Evolutionary conservation across 2,329 filamentous ascomycete species (phyloP), one percentile per base, ranked within the genome.

Genomic region (Chrysosphaeria jannelii): DNA sequence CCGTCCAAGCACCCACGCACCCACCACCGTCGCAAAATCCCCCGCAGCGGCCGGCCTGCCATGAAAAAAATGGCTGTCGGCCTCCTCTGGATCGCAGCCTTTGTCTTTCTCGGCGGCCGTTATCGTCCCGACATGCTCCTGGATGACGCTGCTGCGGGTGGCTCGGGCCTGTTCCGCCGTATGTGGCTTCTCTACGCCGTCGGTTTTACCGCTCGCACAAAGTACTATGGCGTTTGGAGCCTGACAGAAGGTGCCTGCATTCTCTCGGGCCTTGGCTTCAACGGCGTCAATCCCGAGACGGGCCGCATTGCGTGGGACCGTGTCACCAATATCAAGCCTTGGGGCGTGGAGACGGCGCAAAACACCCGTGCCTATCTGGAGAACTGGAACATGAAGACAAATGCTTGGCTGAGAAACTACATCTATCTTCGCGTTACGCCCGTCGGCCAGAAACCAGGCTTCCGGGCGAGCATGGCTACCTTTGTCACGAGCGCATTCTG

Each of bases 341-440:
- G 65, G 55, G 63, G 60, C 3, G 72, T 97, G 14, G 85, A 97
- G 46, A 54, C 63, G 1, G 85, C 81, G 1, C 79, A 91, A 45
- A 97, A 93, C 41, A 72, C 74, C n/a, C 66, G 81, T 25, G 78
- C 63, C 2, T 93, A 85, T 36, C 56, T 97, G 3, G 81, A 68
- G 23, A 71, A 64, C 36, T 97, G 85, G 85, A 97, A 97, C 43
- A 90, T 91, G 50, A 93, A 93, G 45, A 97, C 85, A 8, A 97
- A 91, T 42, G 64, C 75, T 36, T 97, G 85, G 85, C 50, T 97
- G 29, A 63, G 79, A 22, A 90, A 93, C 43, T 97, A 91, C 39
- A 57, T 97, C 34, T 97, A 93, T 39, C 55, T 97, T 22, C 67
- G 85, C 13, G 85, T 97, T 3, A 97, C 85, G 1, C 85, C 85